Conservation (phyloP, 176 grass and related monocot genomes). For the Rhipidocladum racemiflorum region DNA sequence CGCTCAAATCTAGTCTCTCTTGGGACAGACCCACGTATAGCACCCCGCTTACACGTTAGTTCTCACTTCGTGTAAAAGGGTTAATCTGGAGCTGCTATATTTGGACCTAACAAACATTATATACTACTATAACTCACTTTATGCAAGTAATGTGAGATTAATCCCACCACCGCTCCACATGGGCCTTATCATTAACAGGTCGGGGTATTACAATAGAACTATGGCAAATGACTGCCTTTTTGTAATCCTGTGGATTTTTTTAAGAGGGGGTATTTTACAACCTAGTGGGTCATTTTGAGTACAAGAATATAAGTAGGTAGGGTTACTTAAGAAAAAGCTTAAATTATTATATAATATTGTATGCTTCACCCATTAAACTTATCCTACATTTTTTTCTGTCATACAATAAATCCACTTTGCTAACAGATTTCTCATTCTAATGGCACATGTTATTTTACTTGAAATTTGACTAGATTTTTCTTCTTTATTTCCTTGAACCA, state of each 20-base stretch:
- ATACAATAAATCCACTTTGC: background rate
- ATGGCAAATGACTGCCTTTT: background rate
- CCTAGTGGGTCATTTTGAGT: background rate
- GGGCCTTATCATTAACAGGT: too few relatives aligned
- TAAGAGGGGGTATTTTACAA: background rate
- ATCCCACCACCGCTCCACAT: too few relatives aligned
- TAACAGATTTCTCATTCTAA: background rate
- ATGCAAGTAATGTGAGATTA: too few relatives aligned
- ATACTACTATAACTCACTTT: too few relatives aligned
- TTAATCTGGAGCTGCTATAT: too few relatives aligned
- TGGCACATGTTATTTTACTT: background rate
- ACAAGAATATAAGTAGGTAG: background rate
- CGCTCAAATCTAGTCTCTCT: too few relatives aligned
- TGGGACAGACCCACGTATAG: too few relatives aligned
- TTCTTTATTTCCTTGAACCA: background rate
- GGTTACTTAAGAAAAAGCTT: background rate
- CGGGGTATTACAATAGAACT: too few relatives aligned
- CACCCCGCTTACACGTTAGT: too few relatives aligned
- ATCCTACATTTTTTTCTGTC: background rate
- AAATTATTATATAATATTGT: background rate
- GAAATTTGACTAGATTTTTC: background rate
- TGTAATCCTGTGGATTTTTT: background rate
- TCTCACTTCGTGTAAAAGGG: too few relatives aligned
- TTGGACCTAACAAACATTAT: too few relatives aligned
- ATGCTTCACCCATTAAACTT: background rate